Conservation (phyloP, 2,329 filamentous ascomycete genomes). For the Calonectria fujianensis region DNA sequence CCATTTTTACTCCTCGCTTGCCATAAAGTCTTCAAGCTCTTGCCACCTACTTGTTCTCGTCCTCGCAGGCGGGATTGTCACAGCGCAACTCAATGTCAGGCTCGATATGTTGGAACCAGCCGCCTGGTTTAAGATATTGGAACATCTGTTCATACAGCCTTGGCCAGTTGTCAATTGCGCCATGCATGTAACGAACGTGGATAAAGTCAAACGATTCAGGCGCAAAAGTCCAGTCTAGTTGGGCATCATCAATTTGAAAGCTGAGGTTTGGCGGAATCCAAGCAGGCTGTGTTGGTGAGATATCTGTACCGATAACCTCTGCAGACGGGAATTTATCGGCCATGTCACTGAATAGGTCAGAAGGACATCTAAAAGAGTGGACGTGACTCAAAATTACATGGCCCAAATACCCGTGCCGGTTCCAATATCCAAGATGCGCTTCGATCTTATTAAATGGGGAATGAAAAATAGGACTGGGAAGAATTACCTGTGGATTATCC, state of each 20-base stretch:
- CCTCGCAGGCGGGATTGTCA: constrained; percentile 35
- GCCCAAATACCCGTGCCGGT: constrained; percentile 33
- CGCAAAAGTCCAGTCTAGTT: constrained; percentile 29
- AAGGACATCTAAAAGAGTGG: accelerated
- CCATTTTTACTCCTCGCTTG: not conserved
- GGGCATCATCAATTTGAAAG: constrained; percentile 33
- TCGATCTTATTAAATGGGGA: not conserved
- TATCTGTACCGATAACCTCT: constrained; percentile 19
- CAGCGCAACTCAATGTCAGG: constrained; percentile 42
- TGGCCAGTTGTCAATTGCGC: constrained; percentile 42
- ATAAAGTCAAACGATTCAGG: constrained; percentile 44
- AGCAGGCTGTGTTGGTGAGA: constrained; percentile 22
- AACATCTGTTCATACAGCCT: constrained; percentile 45
- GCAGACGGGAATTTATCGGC: constrained; percentile 29
- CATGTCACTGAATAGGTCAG: constrained; percentile 7
- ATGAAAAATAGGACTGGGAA: accelerated
- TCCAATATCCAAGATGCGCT: constrained; percentile 40
- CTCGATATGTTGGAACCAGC: constrained; percentile 47
- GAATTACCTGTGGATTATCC: constrained; percentile 35
- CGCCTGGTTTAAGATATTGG: constrained; percentile 41
- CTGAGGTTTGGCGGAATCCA: constrained; percentile 29
- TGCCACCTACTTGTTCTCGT: constrained; percentile 39
- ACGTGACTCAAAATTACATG: not conserved
- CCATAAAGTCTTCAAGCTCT: not conserved
- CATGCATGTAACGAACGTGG: constrained; percentile 46